These are phyloP conservation scores for Diaporthe citri DNA, from an alignment of 2,329 filamentous ascomycete species.

Conservation along the genomic window DNA sequence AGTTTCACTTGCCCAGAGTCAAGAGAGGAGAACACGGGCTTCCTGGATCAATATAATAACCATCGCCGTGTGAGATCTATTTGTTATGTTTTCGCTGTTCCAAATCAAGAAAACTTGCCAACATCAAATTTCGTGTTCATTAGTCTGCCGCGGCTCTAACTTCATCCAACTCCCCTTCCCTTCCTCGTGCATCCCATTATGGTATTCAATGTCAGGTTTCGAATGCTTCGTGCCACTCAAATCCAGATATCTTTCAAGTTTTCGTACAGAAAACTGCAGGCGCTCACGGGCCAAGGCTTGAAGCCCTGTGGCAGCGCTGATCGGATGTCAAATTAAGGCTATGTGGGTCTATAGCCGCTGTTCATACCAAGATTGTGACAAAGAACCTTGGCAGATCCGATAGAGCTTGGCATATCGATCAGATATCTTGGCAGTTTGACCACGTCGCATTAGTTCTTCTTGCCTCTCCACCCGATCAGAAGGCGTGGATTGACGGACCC, in stretches of 20 bases:
- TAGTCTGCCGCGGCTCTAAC: too few relatives aligned
- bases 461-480: neutral
- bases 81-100: too few relatives aligned
- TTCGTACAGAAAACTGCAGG: too few relatives aligned
- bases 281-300: neutral
- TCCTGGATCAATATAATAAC: too few relatives aligned
- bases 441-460: neutral
- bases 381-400: neutral
- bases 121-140: too few relatives aligned
- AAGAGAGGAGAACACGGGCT: too few relatives aligned
- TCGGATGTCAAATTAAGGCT: neutral
- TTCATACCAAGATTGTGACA: neutral
- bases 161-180: too few relatives aligned
- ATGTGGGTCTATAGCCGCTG: neutral
- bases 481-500: neutral
- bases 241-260: neutral
- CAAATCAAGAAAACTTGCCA: too few relatives aligned
- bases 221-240: neutral
- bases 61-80: too few relatives aligned
- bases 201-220: too few relatives aligned
- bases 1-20: too few relatives aligned
- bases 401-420: neutral
- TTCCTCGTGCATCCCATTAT: too few relatives aligned
- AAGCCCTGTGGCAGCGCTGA: neutral
- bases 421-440: neutral